Evolutionary conservation across 2,329 filamentous ascomycete genomes (phyloP).

Genomic region (Colletotrichum caudatum): DNA sequence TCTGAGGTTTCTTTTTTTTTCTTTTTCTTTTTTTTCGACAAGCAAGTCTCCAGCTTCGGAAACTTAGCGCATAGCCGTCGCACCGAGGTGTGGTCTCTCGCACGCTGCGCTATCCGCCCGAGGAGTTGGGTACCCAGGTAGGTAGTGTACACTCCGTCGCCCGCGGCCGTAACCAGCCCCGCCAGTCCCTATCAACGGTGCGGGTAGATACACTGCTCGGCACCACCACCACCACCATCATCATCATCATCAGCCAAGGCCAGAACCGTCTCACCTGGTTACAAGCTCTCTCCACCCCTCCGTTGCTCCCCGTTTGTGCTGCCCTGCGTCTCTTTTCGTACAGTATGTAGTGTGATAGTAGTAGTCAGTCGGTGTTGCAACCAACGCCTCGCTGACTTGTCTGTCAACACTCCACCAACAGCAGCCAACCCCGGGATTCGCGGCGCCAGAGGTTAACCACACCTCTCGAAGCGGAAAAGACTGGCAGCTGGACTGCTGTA

Average conservation of each 20-base stretch:
- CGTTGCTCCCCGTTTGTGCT: slow-evolving; percentile 28
- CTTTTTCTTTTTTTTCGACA: too few species aligned
- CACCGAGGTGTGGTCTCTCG: neutral
- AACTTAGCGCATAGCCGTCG: slow-evolving; percentile 4
- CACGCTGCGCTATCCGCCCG: neutral
- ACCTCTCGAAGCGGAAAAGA: too few species aligned
- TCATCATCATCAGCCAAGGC: slow-evolving; percentile 39
- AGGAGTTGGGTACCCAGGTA: too few species aligned
- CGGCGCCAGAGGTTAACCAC: too few species aligned
- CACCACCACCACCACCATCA: neutral
- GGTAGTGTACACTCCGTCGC: too few species aligned
- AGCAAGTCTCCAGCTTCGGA: slow-evolving; percentile 9
- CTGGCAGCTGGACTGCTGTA: too few species aligned
- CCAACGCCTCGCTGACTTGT: neutral
- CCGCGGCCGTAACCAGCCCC: neutral
- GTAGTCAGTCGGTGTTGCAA: neutral
- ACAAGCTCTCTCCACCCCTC: slow-evolving; percentile 14
- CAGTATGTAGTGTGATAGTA: too few species aligned
- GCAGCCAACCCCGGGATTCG: neutral
- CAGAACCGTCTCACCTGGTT: slow-evolving; percentile 35
- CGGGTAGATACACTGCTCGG: too few species aligned
- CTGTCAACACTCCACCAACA: neutral
- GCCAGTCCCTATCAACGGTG: neutral
- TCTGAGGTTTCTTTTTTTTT: too few species aligned
- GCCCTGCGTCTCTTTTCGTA: neutral